Percentiles rank a stretch among this genome's conserved stretches.
Conservation (phyloP, 2,329 filamentous ascomycete genomes). For the Fusarium veterinarium region DNA sequence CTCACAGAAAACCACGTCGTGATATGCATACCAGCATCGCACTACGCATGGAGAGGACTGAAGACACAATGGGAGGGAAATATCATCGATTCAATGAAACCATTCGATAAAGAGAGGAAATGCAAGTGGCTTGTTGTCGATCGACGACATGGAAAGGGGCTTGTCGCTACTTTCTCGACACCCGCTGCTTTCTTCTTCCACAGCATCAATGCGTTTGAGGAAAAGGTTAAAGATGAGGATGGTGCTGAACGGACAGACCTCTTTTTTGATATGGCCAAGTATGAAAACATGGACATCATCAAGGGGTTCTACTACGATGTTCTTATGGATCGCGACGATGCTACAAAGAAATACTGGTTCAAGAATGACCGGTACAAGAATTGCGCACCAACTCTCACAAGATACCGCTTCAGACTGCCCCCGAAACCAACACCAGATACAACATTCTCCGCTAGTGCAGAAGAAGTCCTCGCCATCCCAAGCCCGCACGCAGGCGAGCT, state of each 20-base stretch:
- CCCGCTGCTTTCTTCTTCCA: slow-evolving; percentile 83
- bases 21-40: slow-evolving; percentile 77
- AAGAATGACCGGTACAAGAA: slow-evolving; percentile 54
- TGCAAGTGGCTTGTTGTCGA: slow-evolving; percentile 82
- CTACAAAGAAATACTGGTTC: slow-evolving; percentile 57
- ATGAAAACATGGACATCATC: slow-evolving; percentile 73
- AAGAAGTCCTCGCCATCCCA: slow-evolving; percentile 59
- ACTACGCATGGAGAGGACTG: slow-evolving; percentile 67
- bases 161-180: slow-evolving; percentile 76
- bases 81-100: slow-evolving; percentile 73
- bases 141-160: slow-evolving; percentile 67
- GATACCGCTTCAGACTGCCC: slow-evolving; percentile 58
- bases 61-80: slow-evolving; percentile 74
- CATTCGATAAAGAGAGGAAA: slow-evolving; percentile 66
- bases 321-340: slow-evolving; percentile 64
- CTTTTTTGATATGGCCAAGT: slow-evolving; percentile 73
- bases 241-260: slow-evolving; percentile 58
- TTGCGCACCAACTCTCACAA: slow-evolving; percentile 53
- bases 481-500: slow-evolving; percentile 70
- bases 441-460: slow-evolving; percentile 34
- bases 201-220: slow-evolving; percentile 80
- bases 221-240: slow-evolving; percentile 54
- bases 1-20: slow-evolving; percentile 77
- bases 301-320: slow-evolving; percentile 77
- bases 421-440: slow-evolving; percentile 22